phyloP scores from a whole-genome alignment of 768 basidiomycete genomes.

The Xanthoconium purpureum region DNA sequence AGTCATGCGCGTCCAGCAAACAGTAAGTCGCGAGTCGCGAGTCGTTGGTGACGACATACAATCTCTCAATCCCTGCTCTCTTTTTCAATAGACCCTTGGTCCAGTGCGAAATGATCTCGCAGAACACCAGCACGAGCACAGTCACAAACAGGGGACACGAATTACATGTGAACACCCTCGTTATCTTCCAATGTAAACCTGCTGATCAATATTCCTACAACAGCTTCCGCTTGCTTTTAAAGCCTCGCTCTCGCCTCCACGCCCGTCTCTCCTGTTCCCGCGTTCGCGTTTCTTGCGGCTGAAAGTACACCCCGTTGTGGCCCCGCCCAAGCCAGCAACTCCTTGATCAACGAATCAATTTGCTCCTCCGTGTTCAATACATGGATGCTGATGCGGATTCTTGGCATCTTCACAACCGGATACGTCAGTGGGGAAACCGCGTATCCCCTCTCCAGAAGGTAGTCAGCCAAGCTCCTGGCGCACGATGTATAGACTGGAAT shows the following conservation, averaged over 20 bases:
- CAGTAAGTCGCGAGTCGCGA: too few relatives aligned
- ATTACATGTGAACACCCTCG: too few relatives aligned
- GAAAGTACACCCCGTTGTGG: neutral
- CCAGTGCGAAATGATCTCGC: too few relatives aligned
- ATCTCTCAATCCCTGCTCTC: too few relatives aligned
- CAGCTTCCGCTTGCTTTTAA: neutral
- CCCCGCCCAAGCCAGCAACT: constrained; percentile 11
- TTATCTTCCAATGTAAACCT: too few relatives aligned
- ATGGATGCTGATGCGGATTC: constrained; percentile 19
- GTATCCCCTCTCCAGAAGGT: constrained; percentile 16
- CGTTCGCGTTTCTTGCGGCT: neutral
- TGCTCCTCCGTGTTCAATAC: constrained; percentile 17
- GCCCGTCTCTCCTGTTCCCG: neutral
- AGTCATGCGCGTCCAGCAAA: too few relatives aligned
- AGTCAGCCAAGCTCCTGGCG: constrained; percentile 9
- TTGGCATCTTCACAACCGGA: constrained; percentile 14
- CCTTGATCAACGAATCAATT: constrained; percentile 9
- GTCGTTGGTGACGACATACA: too few relatives aligned
- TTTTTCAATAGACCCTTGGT: too few relatives aligned
- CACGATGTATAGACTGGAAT: constrained; percentile 18
- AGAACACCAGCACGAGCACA: too few relatives aligned
- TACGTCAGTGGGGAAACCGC: constrained; percentile 8
- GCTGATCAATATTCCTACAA: neutral
- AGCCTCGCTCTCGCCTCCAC: constrained; percentile 12
- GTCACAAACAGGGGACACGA: too few relatives aligned